Base-by-base conservation (phyloP, 2,329 filamentous ascomycete genomes). In the Botryotinia calthae region DNA sequence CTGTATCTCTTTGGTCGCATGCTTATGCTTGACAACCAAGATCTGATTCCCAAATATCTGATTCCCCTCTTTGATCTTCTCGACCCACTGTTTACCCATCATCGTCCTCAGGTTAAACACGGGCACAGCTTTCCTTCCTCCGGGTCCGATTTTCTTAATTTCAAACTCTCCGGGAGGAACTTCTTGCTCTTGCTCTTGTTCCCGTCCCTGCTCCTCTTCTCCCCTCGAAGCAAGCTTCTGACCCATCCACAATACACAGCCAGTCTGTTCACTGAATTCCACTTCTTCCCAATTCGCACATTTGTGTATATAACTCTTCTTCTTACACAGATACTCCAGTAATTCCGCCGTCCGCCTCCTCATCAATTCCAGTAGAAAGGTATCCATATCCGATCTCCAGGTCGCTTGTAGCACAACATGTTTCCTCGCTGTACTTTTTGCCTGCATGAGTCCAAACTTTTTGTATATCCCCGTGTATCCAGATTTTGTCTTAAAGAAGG, bases 321-420 rank as follows among this genome's bases (percentile, higher is more conserved):
- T 74, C 1, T 73, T 70, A 0, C 82, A 79, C 4, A 86, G 76
- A 74, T 84, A 80, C 8, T 84, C 71, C 18, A 92, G 79, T 0
- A 84, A 81, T 31, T 86, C 83, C 1, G 84, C 81, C 28, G 86
- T 82, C 2, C 83, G 81, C 8, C 83, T 80, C 7, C 87, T 85
- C 81, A 90, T 82, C 73, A 86, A 81, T 9, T 83, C 79, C 6
- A 90, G 81, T 0, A 91, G 77, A 40, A 87, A 82, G 0, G 82
- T 80, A 48, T 85, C 83, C 88, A 91, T 91, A 75, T 90, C 87
- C 8, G 81, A 58, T 44, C 88, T 85, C 85, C 85, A 88, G 37
- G 72, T 44, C 22, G 77, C 70, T 16, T 54, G 80, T 14, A 68
- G 62, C 34, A 46, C 68, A 18, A 48, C 51, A 42, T 20, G 70